Base-by-base conservation (phyloP, 2,329 filamentous ascomycete species). In the Cladosporium cucumerinum region DNA sequence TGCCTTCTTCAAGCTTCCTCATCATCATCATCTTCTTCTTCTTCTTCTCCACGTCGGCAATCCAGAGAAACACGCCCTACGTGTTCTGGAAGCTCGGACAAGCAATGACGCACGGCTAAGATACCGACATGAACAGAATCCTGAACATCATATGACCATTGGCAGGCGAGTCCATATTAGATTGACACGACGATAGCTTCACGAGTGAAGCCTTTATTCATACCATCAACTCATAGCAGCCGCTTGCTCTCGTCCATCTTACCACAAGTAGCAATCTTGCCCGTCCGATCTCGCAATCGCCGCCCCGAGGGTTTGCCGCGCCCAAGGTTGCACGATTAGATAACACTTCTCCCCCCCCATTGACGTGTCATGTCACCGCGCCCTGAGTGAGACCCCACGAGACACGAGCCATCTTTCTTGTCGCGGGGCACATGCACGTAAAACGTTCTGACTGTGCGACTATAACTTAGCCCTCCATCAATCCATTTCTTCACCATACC, bases 371-470 rank as follows among this genome's bases (percentile, higher is more conserved):
- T 59, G 25, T 43, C 34, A 32, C 39, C 30, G 51, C 51, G 51
- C 51, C 51, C 51, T 54, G 51, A 18, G 28, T 23, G 51, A 57
- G 55, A 60, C 57, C 57, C 57, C 57, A 60, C 57, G 57, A 60
- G 57, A 48, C 39, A 48, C 55, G 55, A 58, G 39, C 43, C 57
- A 60, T 60, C 57, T 49, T 43, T 46, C 39, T 46, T 16, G 39
- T 51, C 57, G 43, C 57, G 57, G 57, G 57, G 57, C 55, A 58
- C 43, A 39, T 30, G 23, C 43, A 39, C 21, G 23, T 59, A 36
- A 30, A 59, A 48, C 26, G 46, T 30, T 59, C 57, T 59, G 34
- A 59, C 57, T 59, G 57, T 59, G 36, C 57, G 23, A 48, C 36
- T 30, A 36, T 30, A 59, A 59, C 36, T 32, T 39, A 48, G 4